phyloP scores from a whole-genome alignment of 306 rosid species.

The Astragalus glycyphyllos region DNA sequence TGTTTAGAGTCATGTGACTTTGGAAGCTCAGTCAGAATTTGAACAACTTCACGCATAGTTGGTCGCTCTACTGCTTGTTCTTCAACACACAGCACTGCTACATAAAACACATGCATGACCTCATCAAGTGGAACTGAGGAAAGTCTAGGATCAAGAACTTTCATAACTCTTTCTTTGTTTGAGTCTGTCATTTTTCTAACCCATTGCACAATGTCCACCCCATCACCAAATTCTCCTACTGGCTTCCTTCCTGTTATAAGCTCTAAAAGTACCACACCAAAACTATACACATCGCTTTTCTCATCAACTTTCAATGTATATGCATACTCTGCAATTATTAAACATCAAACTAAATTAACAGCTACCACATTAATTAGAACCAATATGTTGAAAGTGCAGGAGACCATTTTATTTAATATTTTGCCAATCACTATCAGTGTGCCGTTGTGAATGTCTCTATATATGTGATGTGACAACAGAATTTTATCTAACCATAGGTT shows the following conservation, averaged over 20 bases:
- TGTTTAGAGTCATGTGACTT: constrained; percentile 61
- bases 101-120: constrained; percentile 87
- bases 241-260: constrained; percentile 88
- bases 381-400: constrained; percentile 2
- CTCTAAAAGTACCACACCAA: constrained; percentile 89
- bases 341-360: constrained; percentile 20
- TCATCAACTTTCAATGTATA: constrained; percentile 93
- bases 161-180: constrained; percentile 81
- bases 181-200: constrained; percentile 86
- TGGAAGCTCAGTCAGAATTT: constrained; percentile 92
- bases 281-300: constrained; percentile 95
- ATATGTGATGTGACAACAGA: not conserved
- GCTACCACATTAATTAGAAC: constrained; percentile 3
- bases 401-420: constrained; percentile 8
- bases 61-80: constrained; percentile 98
- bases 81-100: constrained; percentile 94
- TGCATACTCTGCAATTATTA: constrained; percentile 81
- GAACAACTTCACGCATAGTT: constrained; percentile 97
- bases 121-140: constrained; percentile 89
- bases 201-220: constrained; percentile 98
- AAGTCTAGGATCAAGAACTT: constrained; percentile 87
- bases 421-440: constrained; percentile 36
- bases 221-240: constrained; percentile 96
- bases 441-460: constrained; percentile 22
- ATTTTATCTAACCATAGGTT: constrained; percentile 37